These are phyloP conservation scores for Saccharomyces kudriavzevii DNA, from an alignment of 805 yeast genomes.

Conservation along the genomic window DNA sequence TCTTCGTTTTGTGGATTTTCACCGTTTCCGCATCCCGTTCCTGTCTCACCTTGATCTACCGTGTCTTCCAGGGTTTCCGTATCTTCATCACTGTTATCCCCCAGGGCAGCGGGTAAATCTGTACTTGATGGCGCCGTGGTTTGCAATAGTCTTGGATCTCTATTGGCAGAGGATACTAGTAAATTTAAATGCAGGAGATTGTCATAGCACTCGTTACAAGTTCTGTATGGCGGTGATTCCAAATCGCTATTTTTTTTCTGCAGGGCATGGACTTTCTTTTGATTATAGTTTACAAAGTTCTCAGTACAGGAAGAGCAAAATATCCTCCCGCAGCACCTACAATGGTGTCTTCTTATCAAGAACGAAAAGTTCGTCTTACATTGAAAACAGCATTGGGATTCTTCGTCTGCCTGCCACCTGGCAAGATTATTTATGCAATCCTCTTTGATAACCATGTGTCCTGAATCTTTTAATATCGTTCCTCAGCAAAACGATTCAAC, in stretches of 20 bases:
- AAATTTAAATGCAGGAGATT: slow-evolving; percentile 33
- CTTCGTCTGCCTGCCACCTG: slow-evolving; percentile 28
- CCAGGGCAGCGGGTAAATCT: neutral
- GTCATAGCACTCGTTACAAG: slow-evolving; percentile 49
- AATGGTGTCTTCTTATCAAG: slow-evolving; percentile 57
- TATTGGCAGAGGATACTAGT: slow-evolving; percentile 8
- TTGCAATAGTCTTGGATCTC: neutral
- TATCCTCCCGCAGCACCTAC: slow-evolving; percentile 61
- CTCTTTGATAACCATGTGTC: neutral
- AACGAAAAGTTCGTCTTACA: slow-evolving; percentile 42
- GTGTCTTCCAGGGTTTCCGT: slow-evolving; percentile 1
- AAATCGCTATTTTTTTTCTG: slow-evolving; percentile 15
- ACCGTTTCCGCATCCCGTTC: neutral
- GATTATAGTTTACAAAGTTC: slow-evolving; percentile 24
- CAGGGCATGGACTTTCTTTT: slow-evolving; percentile 20
- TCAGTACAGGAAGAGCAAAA: slow-evolving; percentile 40
- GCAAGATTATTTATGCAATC: slow-evolving; percentile 20
- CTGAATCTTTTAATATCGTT: neutral
- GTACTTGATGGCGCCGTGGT: neutral
- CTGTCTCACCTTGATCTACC: neutral
- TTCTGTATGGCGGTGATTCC: slow-evolving; percentile 46
- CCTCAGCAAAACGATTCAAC: neutral
- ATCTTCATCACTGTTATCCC: slow-evolving; percentile 3
- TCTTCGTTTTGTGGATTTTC: slow-evolving; percentile 5
- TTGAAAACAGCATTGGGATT: slow-evolving; percentile 34